A percentile compares a stretch with the other conserved stretches of the same genome.
Evolutionary conservation across 768 basidiomycete species (phyloP).

Genomic region (Hypholoma fasciculare): DNA sequence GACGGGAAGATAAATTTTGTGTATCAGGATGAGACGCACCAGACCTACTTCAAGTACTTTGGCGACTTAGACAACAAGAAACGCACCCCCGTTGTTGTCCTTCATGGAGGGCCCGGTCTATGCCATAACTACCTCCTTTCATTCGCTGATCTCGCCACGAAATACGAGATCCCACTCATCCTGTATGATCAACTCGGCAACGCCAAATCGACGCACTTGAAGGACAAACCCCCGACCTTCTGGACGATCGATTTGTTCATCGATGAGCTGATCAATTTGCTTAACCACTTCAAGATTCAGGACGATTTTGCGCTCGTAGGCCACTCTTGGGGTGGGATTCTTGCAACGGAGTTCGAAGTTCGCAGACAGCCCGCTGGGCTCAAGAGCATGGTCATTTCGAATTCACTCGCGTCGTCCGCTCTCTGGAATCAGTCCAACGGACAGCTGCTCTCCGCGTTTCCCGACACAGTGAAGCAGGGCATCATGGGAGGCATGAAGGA

Average conservation of each 20-base stretch:
- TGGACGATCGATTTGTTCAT: conserved; percentile 54
- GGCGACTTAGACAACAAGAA: no score
- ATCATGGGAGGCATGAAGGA: conserved; percentile 13
- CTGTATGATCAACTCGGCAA: conserved; percentile 59
- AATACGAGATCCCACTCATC: conserved; percentile 37
- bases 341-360: conserved; percentile 40
- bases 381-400: conserved; percentile 23
- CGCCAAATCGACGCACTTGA: conserved; percentile 51
- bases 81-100: no score
- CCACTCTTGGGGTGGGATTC: conserved; percentile 59
- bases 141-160: no score
- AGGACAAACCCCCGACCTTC: conserved; percentile 41
- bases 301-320: conserved; percentile 22
- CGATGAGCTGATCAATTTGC: conserved; percentile 48
- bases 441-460: no score
- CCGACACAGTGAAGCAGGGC: no score
- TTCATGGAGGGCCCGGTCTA: no score
- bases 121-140: no score
- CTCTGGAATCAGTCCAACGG: no score
- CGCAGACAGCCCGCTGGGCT: conserved; percentile 37
- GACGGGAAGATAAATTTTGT: no score
- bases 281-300: conserved; percentile 35
- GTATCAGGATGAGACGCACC: no score
- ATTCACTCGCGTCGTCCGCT: no score
- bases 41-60: no score